Conservation (phyloP, 768 basidiomycete species). For the Russula brevipes region DNA sequence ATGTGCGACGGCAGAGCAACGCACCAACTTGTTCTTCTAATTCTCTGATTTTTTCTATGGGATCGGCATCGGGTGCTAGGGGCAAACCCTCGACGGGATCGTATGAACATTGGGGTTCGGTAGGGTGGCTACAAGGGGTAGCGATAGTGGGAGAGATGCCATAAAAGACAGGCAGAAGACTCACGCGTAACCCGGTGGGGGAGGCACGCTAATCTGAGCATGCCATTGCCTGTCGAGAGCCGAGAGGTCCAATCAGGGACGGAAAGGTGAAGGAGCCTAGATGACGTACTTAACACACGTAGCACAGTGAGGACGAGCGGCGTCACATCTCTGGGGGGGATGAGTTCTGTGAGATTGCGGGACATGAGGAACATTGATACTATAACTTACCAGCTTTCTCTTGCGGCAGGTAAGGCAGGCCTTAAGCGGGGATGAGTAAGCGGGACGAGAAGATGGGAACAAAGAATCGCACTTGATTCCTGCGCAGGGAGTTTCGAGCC, state of each 20-base stretch:
- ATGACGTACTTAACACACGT: conserved; percentile 73
- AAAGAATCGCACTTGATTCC: conserved; percentile 57
- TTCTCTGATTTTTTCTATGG: conserved; percentile 69
- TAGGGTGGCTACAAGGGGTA: conserved; percentile 56
- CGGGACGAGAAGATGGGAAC: background rate
- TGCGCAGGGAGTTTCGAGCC: conserved; percentile 59
- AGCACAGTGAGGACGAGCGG: conserved; percentile 76
- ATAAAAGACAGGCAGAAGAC: conserved; percentile 29
- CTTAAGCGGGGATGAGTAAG: conserved; percentile 35
- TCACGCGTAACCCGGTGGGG: conserved; percentile 80
- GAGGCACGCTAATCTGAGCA: conserved; percentile 74
- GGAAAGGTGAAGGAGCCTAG: background rate
- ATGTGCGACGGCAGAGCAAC: conserved; percentile 25
- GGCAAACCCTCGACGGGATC: conserved; percentile 81
- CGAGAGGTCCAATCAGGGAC: conserved; percentile 20
- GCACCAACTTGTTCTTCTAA: conserved; percentile 75
- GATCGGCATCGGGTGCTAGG: conserved; percentile 72
- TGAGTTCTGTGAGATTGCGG: conserved; percentile 11
- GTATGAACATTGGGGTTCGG: conserved; percentile 79
- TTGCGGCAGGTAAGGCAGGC: conserved; percentile 80
- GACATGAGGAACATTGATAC: conserved; percentile 26
- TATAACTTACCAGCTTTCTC: conserved; percentile 72
- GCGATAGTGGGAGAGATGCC: conserved; percentile 21
- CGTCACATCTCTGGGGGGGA: conserved; percentile 73
- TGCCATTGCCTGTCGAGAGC: conserved; percentile 63